Conservation (phyloP, 2,329 filamentous ascomycete genomes). For the Fusarium algeriense region DNA sequence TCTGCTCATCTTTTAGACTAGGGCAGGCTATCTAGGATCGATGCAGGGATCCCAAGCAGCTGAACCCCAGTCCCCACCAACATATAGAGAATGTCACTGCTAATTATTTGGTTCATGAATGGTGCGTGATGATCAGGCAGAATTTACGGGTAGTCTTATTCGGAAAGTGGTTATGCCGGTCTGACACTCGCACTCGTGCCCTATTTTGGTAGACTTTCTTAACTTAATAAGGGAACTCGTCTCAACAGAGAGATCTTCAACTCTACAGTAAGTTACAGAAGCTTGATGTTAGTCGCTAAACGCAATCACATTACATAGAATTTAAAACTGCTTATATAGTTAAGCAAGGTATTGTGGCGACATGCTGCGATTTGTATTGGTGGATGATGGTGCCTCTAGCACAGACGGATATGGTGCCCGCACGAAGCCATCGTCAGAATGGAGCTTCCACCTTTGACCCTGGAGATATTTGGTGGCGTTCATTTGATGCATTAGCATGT, state of each 20-base stretch:
- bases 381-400: slow-evolving; percentile 4
- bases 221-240: not conserved
- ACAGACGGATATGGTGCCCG: slow-evolving; percentile 35
- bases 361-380: slow-evolving; percentile 12
- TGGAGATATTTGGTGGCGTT: slow-evolving; percentile 36
- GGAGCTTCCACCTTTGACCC: slow-evolving; percentile 22
- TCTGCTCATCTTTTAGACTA: slow-evolving; percentile 25
- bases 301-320: not conserved
- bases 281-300: not conserved
- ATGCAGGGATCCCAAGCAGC: slow-evolving; percentile 37
- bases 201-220: slow-evolving; percentile 11
- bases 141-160: not conserved
- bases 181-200: slow-evolving; percentile 41
- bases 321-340: not conserved
- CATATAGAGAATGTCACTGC: slow-evolving; percentile 14
- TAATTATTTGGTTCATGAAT: not conserved
- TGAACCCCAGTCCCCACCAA: slow-evolving; percentile 35
- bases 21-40: slow-evolving; percentile 22
- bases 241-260: not conserved
- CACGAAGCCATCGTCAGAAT: slow-evolving; percentile 38
- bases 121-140: slow-evolving; percentile 14
- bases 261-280: not conserved
- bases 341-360: not conserved
- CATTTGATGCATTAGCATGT: slow-evolving; percentile 28
- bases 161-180: slow-evolving; percentile 43